Conservation (phyloP, 1,139 yeast genomes). For the Geotrichum macrosporum region DNA sequence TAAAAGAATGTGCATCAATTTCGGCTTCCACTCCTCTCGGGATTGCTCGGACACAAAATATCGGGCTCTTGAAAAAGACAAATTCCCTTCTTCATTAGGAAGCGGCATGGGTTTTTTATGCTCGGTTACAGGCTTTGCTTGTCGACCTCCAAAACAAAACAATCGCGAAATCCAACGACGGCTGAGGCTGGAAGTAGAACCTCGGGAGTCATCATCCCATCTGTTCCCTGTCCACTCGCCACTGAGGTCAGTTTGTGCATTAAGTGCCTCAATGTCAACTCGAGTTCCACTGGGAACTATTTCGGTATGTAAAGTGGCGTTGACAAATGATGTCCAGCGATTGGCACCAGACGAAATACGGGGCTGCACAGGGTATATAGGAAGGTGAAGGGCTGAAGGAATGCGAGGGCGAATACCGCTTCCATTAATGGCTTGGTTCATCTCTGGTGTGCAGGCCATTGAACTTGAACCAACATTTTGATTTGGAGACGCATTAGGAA, state of each 20-base stretch:
- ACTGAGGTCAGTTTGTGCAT: constrained; percentile 20
- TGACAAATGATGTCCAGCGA: constrained; percentile 21
- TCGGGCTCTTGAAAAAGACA: constrained; percentile 12
- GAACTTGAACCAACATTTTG: not conserved
- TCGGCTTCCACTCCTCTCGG: constrained; percentile 58
- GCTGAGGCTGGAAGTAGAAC: not conserved
- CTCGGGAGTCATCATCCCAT: constrained; percentile 7
- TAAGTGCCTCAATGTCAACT: constrained; percentile 19
- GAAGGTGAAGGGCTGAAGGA: constrained; percentile 5
- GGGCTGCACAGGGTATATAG: constrained; percentile 7
- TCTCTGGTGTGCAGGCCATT: too few species aligned
- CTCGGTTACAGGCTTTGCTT: constrained; percentile 4
- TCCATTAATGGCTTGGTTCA: not conserved
- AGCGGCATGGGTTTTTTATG: constrained; percentile 1
- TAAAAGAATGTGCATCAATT: constrained; percentile 54
- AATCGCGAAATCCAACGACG: constrained; percentile 7
- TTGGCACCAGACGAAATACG: constrained; percentile 12
- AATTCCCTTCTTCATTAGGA: constrained; percentile 10
- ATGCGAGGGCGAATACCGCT: constrained; percentile 1
- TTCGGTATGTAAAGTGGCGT: constrained; percentile 11
- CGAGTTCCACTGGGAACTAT: constrained; percentile 2
- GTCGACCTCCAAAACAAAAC: constrained; percentile 7
- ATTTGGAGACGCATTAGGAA: not conserved
- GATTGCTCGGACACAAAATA: constrained; percentile 32
- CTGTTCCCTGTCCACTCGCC: constrained; percentile 21